These are phyloP conservation scores for Linum trigynum DNA, from an alignment of 345 rosid genomes.

Conservation along the genomic window DNA sequence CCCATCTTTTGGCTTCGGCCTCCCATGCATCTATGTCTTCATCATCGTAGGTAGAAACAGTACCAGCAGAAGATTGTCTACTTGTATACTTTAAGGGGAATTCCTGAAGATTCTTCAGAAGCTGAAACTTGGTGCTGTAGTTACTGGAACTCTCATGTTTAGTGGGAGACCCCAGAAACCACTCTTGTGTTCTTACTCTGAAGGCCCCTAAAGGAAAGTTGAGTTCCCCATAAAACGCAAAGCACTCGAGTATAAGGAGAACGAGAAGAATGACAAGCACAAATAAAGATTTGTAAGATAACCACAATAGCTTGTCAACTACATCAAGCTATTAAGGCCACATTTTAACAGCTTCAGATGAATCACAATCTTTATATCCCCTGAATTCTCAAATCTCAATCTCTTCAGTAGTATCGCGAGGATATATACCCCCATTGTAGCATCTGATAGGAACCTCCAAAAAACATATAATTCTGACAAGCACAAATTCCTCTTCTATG, in stretches of 20 bases:
- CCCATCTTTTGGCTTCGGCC: constrained; percentile 73
- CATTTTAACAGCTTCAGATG: background rate
- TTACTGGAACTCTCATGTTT: constrained; percentile 16
- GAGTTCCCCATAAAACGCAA: background rate
- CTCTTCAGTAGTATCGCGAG: too few species aligned
- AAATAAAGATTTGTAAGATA: background rate
- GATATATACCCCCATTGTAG: background rate
- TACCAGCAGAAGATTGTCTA: constrained; percentile 21
- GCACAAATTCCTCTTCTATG: background rate
- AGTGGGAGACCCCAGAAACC: constrained; percentile 46
- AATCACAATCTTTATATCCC: background rate
- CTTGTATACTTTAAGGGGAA: constrained; percentile 45
- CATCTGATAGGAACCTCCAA: background rate
- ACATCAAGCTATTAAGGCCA: too few species aligned
- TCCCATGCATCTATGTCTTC: constrained; percentile 91
- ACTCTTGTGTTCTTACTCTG: constrained; percentile 41
- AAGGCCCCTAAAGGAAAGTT: constrained; percentile 34
- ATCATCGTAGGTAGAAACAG: constrained; percentile 45
- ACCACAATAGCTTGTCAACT: background rate
- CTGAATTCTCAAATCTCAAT: background rate
- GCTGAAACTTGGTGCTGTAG: constrained; percentile 22
- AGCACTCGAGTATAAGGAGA: background rate
- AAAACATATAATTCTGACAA: background rate
- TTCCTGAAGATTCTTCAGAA: constrained; percentile 46
- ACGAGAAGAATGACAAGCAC: background rate